phyloP scores from a whole-genome alignment of 371 early-diverging fungal genomes.

The Parasitella parasitica region DNA sequence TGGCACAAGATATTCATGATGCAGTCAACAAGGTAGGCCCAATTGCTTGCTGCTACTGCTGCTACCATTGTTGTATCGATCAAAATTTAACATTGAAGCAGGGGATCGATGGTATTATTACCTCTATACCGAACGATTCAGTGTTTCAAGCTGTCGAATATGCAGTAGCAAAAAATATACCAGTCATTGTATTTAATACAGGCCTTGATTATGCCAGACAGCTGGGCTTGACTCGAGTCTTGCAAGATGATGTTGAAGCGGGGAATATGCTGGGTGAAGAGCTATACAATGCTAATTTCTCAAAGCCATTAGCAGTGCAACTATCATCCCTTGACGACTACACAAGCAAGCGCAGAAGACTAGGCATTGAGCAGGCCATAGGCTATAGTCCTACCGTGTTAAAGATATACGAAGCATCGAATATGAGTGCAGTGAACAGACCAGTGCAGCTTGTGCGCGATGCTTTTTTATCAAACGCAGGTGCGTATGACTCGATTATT shows the following conservation, averaged over 20 bases:
- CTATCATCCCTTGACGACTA: conserved; percentile 7
- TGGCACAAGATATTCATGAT: conserved; percentile 34
- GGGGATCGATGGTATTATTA: conserved; percentile 44
- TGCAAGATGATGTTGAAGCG: conserved; percentile 44
- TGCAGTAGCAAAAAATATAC: conserved; percentile 29
- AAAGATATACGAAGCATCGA: neutral
- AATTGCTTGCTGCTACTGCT: no score
- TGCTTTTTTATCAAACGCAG: neutral
- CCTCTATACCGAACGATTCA: conserved; percentile 44
- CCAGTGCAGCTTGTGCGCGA: neutral
- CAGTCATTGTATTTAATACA: conserved; percentile 48
- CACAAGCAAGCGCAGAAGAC: neutral
- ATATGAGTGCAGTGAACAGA: neutral
- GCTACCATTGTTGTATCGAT: neutral
- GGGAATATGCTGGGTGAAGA: conserved; percentile 39
- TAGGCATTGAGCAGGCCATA: conserved; percentile 15
- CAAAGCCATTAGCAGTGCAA: conserved; percentile 16
- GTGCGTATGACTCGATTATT: conserved; percentile 27
- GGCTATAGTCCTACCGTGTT: neutral
- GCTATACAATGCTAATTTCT: conserved; percentile 22
- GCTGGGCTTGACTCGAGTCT: conserved; percentile 37
- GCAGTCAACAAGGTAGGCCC: conserved; percentile 26
- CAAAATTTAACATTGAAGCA: neutral
- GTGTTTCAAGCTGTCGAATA: conserved; percentile 38
- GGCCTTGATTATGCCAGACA: conserved; percentile 38